A percentile compares a stretch with the other conserved stretches of the same genome.
phyloP scores from a whole-genome alignment of 176 grass and related monocot species.

The Musa schizocarpa region DNA sequence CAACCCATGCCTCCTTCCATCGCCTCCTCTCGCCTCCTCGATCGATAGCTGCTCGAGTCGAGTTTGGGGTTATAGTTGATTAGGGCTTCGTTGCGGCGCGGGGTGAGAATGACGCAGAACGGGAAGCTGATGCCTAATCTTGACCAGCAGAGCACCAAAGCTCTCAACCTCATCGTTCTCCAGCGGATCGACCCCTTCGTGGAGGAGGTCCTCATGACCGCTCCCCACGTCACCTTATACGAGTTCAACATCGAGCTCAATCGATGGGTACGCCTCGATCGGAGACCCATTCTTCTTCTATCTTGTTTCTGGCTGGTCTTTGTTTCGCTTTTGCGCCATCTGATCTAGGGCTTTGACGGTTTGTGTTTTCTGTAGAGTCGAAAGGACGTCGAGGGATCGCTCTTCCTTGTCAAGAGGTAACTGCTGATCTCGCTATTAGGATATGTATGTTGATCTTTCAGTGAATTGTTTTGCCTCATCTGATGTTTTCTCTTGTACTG shows the following conservation, averaged over 20 bases:
- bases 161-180: conserved; percentile 77
- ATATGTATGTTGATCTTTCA: neutral
- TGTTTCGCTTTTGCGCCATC: no score
- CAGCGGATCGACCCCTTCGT: conserved; percentile 85
- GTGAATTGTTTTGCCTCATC: no score
- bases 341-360: conserved; percentile 9
- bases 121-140: conserved; percentile 77
- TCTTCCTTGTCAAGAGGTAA: conserved; percentile 88
- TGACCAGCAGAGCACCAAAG: conserved; percentile 58
- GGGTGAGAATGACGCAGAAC: conserved; percentile 30
- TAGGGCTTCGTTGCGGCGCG: neutral
- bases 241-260: conserved; percentile 91
- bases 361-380: conserved; percentile 42
- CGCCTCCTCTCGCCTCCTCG: neutral
- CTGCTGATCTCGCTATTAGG: neutral
- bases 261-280: conserved; percentile 44
- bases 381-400: conserved; percentile 83
- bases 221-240: conserved; percentile 76
- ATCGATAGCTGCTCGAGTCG: neutral
- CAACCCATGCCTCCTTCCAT: neutral
- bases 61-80: neutral
- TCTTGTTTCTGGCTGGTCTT: neutral
- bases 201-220: conserved; percentile 89
- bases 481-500: neutral
- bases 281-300: neutral